Base-by-base conservation (phyloP, 352 stramenopile genomes). In the Stramenopiles sp. region DNA sequence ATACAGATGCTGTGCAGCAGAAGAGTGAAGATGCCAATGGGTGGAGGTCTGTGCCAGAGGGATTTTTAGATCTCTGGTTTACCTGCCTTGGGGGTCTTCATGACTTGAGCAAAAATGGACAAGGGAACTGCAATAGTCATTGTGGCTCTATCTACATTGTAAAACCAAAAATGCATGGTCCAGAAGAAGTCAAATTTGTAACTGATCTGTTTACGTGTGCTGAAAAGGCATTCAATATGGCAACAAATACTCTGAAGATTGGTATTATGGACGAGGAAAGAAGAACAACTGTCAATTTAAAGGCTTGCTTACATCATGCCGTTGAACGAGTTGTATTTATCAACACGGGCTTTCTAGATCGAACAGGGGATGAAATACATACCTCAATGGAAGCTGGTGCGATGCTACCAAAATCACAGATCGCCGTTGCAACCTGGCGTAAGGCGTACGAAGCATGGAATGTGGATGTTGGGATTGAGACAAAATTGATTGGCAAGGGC, bases 251-350 rank as follows among this genome's bases (percentile, higher is more conserved):
- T 27, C 30, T 86, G 67, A 86, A 86, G 80, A 71, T 86, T 22
- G 84, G 84, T 75, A 84, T 86, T 39, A 86, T 86, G 84, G 84
- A 86, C 78, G 84, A 86, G 83, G 84, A 86, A 81, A 71, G 84
- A 32, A 71, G 84, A 32, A 86, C 84, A n/a, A 83, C 80, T 0
- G 82, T 83, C 27, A 87, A 86, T 82, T 81, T 86, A n/a, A 84
- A 84, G 32, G 84, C 81, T 30, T 86, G 84, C 83, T 86, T 86
- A 30, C 67, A 44, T 30, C 71, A 81, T 44, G 84, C 76, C 22
- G 67, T 32, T 30, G 39, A 80, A 80, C 81, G 84, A 67, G 75
- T 83, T 80, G 78, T 84, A 31, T 86, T 86, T 76, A 87, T 86
- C 76, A 86, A 86, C 81, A 86, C 84, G 0, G 84, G 84, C 22